Evolutionary conservation across 768 basidiomycete species (phyloP).

Genomic region (Cyclocybe cylindracea): DNA sequence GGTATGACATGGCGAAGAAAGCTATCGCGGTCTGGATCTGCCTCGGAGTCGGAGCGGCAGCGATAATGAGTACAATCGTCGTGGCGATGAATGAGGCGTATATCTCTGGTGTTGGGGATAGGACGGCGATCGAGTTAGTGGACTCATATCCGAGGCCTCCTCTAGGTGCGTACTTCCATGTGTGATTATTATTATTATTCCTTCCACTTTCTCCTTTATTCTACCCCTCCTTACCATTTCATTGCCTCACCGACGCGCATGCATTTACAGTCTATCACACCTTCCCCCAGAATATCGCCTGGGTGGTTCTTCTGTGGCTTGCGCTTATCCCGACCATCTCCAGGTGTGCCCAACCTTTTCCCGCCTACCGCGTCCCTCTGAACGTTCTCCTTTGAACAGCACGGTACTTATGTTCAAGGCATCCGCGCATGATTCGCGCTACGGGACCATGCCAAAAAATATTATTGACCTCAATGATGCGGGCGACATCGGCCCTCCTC

Average conservation of each 20-base stretch:
- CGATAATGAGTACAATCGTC: slow-evolving; percentile 31
- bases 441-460: too few relatives aligned
- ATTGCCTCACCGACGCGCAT: too few relatives aligned
- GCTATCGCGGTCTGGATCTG: slow-evolving; percentile 23
- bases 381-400: too few relatives aligned
- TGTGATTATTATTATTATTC: too few relatives aligned
- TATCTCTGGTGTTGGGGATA: slow-evolving; percentile 25
- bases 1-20: slow-evolving; percentile 27
- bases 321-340: slow-evolving; percentile 26
- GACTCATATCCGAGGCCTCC: slow-evolving; percentile 26
- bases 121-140: slow-evolving; percentile 13
- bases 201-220: not conserved
- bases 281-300: slow-evolving; percentile 32
- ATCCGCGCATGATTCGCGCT: too few relatives aligned
- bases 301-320: slow-evolving; percentile 32
- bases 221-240: too few relatives aligned
- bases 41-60: slow-evolving; percentile 26
- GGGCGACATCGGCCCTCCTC: too few relatives aligned
- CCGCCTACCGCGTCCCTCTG: too few relatives aligned
- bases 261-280: slow-evolving; percentile 30
- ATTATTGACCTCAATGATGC: too few relatives aligned
- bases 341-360: slow-evolving; percentile 16
- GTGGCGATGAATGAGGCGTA: slow-evolving; percentile 22
- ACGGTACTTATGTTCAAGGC: too few relatives aligned
- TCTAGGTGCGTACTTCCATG: slow-evolving; percentile 16